Evolutionary conservation across 768 basidiomycete species (phyloP).

Genomic region (Lactifluus subvellereus): DNA sequence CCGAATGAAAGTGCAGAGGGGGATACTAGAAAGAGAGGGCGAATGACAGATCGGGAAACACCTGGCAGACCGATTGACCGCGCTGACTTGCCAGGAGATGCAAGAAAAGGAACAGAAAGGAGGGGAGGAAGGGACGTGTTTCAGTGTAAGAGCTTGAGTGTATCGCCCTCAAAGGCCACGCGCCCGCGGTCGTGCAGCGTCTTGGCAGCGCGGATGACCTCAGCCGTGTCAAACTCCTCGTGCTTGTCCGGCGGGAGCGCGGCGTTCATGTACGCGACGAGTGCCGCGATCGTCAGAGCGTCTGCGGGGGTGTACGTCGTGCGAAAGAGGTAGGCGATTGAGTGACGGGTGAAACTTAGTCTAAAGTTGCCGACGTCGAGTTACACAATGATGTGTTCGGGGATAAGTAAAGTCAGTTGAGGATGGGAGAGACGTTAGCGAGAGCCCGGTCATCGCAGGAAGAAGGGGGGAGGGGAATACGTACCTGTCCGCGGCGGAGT

Average conservation of each 20-base stretch:
- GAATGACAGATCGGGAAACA: not conserved
- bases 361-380: constrained; percentile 29
- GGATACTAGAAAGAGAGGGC: not conserved
- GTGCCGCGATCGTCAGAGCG: constrained; percentile 62
- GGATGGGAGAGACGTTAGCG: not conserved
- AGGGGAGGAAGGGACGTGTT: not conserved
- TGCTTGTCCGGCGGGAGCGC: constrained; percentile 74
- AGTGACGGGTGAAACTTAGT: constrained; percentile 53
- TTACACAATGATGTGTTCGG: not conserved
- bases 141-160: constrained; percentile 25
- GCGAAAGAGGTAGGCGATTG: constrained; percentile 57
- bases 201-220: constrained; percentile 42
- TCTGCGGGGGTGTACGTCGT: constrained; percentile 63
- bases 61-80: not conserved
- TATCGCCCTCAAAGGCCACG: constrained; percentile 32
- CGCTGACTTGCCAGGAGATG: not conserved
- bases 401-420: not conserved
- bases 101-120: not conserved
- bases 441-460: constrained; percentile 15
- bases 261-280: constrained; percentile 68
- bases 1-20: not conserved
- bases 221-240: constrained; percentile 74
- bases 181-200: constrained; percentile 31
- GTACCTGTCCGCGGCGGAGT: constrained; percentile 56
- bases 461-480: constrained; percentile 27